A percentile compares a stretch with the other conserved stretches of the same genome.
These are phyloP conservation scores for Xylaria curta DNA, from an alignment of 495 filamentous ascomycete species.

Conservation along the genomic window DNA sequence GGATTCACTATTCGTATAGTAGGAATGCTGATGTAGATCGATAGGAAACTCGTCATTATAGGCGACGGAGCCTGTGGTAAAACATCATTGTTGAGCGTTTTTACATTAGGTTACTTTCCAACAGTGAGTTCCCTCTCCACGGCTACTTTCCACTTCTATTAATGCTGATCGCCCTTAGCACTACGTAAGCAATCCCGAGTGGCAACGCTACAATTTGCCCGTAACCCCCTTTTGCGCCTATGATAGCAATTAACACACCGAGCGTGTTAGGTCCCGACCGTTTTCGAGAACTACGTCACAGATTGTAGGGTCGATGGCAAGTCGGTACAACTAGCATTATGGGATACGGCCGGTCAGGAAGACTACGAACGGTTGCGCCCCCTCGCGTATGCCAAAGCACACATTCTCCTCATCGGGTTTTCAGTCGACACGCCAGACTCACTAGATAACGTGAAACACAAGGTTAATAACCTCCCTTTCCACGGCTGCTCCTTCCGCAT, in stretches of 20 bases:
- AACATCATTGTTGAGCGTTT: constrained; percentile 96
- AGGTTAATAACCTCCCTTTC: constrained; percentile 62
- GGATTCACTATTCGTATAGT: neutral
- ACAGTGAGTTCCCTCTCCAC: constrained; percentile 69
- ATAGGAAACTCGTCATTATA: constrained; percentile 97
- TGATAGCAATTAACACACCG: constrained; percentile 28
- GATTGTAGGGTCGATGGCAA: constrained; percentile 98
- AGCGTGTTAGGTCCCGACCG: constrained; percentile 82
- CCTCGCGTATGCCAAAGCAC: constrained; percentile 95
- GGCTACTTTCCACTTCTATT: neutral
- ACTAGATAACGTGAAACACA: constrained; percentile 97
- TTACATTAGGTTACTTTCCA: constrained; percentile 97
- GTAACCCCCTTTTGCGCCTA: constrained; percentile 41
- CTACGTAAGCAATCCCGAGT: constrained; percentile 65
- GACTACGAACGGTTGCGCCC: constrained; percentile 96
- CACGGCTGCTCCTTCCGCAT: neutral
- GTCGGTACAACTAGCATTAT: constrained; percentile 95
- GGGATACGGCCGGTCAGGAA: constrained; percentile 99
- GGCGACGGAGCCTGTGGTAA: constrained; percentile 99
- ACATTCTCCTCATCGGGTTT: constrained; percentile 97
- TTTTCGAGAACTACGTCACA: constrained; percentile 99
- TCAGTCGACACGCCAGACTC: constrained; percentile 95
- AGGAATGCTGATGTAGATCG: constrained; percentile 12
- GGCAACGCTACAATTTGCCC: neutral
- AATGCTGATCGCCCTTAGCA: constrained; percentile 55